Percentiles rank a stretch among this genome's conserved stretches.
Evolutionary conservation across 305 asterid genomes (phyloP).

Genomic region (Plantago lanceolata): DNA sequence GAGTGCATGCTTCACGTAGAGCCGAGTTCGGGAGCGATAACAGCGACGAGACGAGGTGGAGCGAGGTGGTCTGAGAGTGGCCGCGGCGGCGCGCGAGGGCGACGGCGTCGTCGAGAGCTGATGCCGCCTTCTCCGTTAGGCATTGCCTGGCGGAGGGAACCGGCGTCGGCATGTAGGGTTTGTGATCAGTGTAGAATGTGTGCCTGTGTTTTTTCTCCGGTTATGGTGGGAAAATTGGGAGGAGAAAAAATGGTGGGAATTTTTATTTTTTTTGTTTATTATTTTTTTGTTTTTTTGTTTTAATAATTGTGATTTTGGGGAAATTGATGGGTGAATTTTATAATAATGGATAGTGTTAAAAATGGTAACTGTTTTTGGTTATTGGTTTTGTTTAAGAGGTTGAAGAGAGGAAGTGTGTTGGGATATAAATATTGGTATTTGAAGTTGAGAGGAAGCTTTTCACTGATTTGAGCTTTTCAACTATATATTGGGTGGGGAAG

Average conservation of each 20-base stretch:
- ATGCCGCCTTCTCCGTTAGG: constrained; percentile 64
- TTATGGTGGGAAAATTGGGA: background rate
- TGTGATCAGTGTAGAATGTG: no score
- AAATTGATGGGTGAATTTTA: constrained; percentile 24
- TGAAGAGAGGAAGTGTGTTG: no score
- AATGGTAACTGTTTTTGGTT: no score
- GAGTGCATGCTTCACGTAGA: constrained; percentile 80
- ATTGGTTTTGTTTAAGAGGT: no score
- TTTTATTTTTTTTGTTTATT: background rate
- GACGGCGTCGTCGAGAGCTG: constrained; percentile 72
- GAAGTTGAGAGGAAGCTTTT: constrained; percentile 34
- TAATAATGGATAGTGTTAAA: no score
- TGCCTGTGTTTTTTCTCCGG: background rate
- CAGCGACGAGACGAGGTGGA: constrained; percentile 72
- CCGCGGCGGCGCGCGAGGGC: constrained; percentile 83
- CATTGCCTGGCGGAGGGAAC: constrained; percentile 78
- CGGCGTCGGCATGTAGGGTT: constrained; percentile 70
- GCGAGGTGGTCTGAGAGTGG: constrained; percentile 86
- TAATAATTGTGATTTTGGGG: no score
- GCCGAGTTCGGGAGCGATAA: constrained; percentile 62
- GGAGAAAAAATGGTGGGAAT: background rate
- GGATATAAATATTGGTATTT: constrained; percentile 2
- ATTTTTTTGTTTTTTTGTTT: no score
- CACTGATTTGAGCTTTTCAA: constrained; percentile 29
- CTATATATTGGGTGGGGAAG: constrained; percentile 22